Base-by-base conservation (phyloP, 2,329 filamentous ascomycete genomes). In the Xylariaceae sp. region DNA sequence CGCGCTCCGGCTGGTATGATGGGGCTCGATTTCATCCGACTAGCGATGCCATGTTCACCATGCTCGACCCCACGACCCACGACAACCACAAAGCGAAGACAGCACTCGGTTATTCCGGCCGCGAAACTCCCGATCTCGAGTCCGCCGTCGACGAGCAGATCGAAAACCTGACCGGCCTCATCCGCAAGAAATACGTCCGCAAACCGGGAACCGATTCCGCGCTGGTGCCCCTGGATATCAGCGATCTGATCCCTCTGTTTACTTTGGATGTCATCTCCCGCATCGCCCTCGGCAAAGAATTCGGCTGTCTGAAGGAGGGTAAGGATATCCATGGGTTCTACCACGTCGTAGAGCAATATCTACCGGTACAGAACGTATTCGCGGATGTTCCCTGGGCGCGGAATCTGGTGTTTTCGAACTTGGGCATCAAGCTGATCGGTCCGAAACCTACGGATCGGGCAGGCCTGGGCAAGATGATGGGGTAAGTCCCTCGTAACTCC, bases 251-350 rank as follows among this genome's bases (percentile, higher is more conserved):
- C 6, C 53, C 47, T 41, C 58, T 57, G 30, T 67, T 63, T 34
- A 60, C 62, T 29, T 45, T 66, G 9, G 65, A 67, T 35, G 53
- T 60, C 5, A 66, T 67, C 29, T 63, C 64, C 1, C 55, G 55
- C 6, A 41, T 59, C 42, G 61, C 60, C 3, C 63, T 64, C 9
- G 64, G 64, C 8, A 56, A 62, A 35, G 63, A 63, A 31, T 65
- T 67, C 46, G 63, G 65, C 3, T 61, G 59, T 39, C 47, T 66
- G 11, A 50, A 53, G 12, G 55, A 47, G 3, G 58, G 64, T 32
- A 46, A 51, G 6, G 63, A 65, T 30, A 46, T 63, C 7, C 55
- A 59, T 40, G 58, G 52, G 2, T 66, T 65, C 47, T 54, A 55
- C 11, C 42, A 50, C 19, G n/a, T 40, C 11, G 31, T 61, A 29